phyloP scores from a whole-genome alignment of 495 filamentous ascomycete genomes.

The Lineolata rhizophorae region DNA sequence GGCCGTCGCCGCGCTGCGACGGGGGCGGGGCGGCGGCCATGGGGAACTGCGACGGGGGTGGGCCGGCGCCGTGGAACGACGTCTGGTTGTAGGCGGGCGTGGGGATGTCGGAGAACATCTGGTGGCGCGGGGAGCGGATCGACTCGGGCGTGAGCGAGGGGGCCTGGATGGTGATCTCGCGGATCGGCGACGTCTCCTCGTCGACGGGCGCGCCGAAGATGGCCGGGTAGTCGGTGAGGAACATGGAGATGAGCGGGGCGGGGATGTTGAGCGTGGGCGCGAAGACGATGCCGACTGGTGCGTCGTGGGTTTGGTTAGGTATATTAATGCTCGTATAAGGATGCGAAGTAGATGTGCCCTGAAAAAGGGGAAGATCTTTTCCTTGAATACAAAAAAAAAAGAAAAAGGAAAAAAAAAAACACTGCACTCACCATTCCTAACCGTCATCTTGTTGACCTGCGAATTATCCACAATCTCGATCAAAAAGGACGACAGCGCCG shows the following conservation, averaged over 20 bases:
- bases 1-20: constrained; percentile 10
- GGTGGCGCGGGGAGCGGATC: constrained; percentile 40
- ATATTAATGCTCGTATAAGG: background rate
- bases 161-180: no score
- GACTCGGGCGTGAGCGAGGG: constrained; percentile 31
- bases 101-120: constrained; percentile 48
- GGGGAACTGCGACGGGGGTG: constrained; percentile 9
- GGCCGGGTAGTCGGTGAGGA: constrained; percentile 69
- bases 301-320: constrained; percentile 1
- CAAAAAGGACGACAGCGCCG: constrained; percentile 65
- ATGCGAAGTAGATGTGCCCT: background rate
- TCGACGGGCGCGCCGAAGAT: constrained; percentile 60
- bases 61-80: constrained; percentile 22
- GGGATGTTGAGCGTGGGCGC: constrained; percentile 97
- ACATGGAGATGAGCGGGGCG: constrained; percentile 78
- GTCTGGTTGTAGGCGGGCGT: constrained; percentile 42
- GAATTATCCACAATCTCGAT: constrained; percentile 77
- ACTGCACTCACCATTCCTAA: constrained; percentile 39
- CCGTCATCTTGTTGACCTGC: constrained; percentile 91
- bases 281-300: constrained; percentile 75
- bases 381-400: no score
- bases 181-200: constrained; percentile 25
- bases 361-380: no score
- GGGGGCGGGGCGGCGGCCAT: constrained; percentile 3
- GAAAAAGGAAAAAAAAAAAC: background rate